Conservation (phyloP, 2,329 filamentous ascomycete species). For the Aureobasidium sp. region DNA sequence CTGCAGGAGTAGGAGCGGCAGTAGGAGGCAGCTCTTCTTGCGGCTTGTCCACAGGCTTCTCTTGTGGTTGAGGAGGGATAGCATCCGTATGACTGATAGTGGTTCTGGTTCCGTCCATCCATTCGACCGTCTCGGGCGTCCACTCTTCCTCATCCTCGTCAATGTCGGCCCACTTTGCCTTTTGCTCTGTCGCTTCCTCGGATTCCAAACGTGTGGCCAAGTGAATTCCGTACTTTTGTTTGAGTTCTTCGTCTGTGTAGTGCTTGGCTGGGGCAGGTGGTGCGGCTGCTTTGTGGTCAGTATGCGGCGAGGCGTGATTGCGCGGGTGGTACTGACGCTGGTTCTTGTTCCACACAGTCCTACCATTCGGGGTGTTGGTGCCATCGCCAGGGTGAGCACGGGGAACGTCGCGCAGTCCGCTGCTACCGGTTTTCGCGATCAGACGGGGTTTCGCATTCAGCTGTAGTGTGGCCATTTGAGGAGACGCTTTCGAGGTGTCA, state of each 20-base stretch:
- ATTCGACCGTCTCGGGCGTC: slow-evolving; percentile 76
- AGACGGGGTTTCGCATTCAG: slow-evolving; percentile 59
- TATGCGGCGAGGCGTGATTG: slow-evolving; percentile 24
- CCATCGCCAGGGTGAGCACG: slow-evolving; percentile 22
- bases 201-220: slow-evolving; percentile 70
- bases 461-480: slow-evolving; percentile 38
- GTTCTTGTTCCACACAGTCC: slow-evolving; percentile 83
- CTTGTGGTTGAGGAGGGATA: slow-evolving; percentile 12
- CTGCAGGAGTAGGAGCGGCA: slow-evolving; percentile 4
- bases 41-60: slow-evolving; percentile 14
- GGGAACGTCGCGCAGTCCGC: slow-evolving; percentile 47
- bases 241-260: slow-evolving; percentile 76
- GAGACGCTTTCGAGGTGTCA: slow-evolving; percentile 32
- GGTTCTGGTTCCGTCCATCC: slow-evolving; percentile 81
- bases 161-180: slow-evolving; percentile 81
- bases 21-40: slow-evolving; percentile 17
- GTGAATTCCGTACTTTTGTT: slow-evolving; percentile 78
- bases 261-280: slow-evolving; percentile 67
- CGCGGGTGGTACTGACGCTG: slow-evolving; percentile 51
- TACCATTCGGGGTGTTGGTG: slow-evolving; percentile 55
- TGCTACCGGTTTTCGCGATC: slow-evolving; percentile 63
- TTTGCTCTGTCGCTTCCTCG: slow-evolving; percentile 54
- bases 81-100: slow-evolving; percentile 26
- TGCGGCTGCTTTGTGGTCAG: slow-evolving; percentile 38
- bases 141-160: slow-evolving; percentile 85